A percentile compares a stretch with the other conserved stretches of the same genome.
Conservation (phyloP, 257 asterid genomes). For the Forsythia suspensa region DNA sequence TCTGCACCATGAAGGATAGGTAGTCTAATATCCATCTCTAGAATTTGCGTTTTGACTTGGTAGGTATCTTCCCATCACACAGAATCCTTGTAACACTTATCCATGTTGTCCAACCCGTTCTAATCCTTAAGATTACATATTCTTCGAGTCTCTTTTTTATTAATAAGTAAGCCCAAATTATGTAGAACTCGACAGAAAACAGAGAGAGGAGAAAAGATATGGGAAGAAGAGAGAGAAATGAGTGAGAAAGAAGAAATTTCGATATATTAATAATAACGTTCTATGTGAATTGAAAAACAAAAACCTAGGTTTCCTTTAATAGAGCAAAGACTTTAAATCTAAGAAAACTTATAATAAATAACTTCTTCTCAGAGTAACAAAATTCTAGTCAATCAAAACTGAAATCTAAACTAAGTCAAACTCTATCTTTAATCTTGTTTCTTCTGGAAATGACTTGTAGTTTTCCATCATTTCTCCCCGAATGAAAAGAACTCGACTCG, state of each 20-base stretch:
- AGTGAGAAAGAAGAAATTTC: background rate
- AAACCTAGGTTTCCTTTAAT: background rate
- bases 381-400: background rate
- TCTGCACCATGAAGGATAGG: background rate
- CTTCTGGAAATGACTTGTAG: background rate
- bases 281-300: background rate
- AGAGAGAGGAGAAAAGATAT: background rate
- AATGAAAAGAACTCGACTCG: background rate
- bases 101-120: background rate
- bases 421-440: background rate
- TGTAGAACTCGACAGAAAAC: background rate
- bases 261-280: background rate
- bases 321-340: background rate
- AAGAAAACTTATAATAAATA: background rate
- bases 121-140: background rate
- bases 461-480: background rate
- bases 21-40: background rate
- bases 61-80: background rate
- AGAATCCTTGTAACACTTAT: background rate
- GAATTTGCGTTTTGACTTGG: background rate
- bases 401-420: background rate
- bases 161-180: background rate
- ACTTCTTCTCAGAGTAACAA: background rate
- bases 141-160: background rate
- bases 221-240: background rate